Evolutionary conservation across 148 eudicot genomes (phyloP).

Genomic region (Camellia lanceoleosa): DNA sequence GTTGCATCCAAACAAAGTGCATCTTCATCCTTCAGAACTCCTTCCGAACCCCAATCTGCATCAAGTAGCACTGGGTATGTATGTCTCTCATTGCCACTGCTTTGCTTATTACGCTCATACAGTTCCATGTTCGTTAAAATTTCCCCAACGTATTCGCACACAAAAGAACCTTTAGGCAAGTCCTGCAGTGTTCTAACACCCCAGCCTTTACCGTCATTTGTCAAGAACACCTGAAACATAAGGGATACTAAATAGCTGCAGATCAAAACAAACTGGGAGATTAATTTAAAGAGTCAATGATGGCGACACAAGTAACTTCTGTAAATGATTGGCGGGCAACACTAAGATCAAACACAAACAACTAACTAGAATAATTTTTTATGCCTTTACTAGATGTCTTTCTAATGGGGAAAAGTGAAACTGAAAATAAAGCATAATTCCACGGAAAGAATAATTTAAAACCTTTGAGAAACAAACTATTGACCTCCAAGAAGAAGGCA

Average conservation of each 20-base stretch:
- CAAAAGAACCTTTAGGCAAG: conserved; percentile 61
- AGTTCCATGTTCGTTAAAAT: conserved; percentile 55
- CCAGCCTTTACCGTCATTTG: conserved; percentile 61
- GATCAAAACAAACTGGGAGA: neutral
- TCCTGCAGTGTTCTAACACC: conserved; percentile 50
- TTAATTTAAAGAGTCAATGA: conserved; percentile 1
- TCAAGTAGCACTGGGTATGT: conserved; percentile 66
- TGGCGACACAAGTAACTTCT: neutral
- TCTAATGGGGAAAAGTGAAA: neutral
- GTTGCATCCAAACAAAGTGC: conserved; percentile 77
- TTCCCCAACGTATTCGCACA: conserved; percentile 66
- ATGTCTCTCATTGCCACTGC: conserved; percentile 42
- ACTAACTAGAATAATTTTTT: neutral
- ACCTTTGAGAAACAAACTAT: neutral
- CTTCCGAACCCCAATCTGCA: conserved; percentile 72
- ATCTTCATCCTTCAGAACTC: conserved; percentile 60
- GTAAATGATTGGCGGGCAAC: neutral
- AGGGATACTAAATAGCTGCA: neutral
- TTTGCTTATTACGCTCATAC: conserved; percentile 44
- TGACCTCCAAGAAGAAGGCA: conserved; percentile 3
- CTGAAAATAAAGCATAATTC: neutral
- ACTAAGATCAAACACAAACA: neutral
- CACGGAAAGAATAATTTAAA: neutral
- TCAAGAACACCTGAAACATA: conserved; percentile 48
- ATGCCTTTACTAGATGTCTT: neutral